phyloP scores from a whole-genome alignment of 345 rosid genomes.

The Raphanus raphanistrum region DNA sequence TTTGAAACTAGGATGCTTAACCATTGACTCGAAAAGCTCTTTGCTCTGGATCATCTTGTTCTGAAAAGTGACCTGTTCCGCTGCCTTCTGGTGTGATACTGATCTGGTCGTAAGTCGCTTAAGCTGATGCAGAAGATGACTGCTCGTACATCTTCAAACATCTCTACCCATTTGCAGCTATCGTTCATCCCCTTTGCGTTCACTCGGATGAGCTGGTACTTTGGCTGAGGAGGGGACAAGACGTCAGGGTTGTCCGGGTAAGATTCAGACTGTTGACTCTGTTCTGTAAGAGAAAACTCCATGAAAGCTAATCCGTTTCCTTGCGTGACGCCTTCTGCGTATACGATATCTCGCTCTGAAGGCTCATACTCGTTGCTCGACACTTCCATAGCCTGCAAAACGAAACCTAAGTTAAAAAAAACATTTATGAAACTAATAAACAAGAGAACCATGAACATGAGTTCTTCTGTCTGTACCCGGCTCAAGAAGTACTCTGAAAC shows the following conservation, averaged over 20 bases:
- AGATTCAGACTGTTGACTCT: slow-evolving; percentile 86
- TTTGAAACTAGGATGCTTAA: slow-evolving; percentile 86
- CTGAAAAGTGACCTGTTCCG: slow-evolving; percentile 48
- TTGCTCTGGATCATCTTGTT: slow-evolving; percentile 91
- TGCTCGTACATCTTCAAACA: slow-evolving; percentile 93
- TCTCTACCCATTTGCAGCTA: slow-evolving; percentile 99
- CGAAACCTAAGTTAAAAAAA: slow-evolving; percentile 7
- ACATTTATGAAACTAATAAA: neutral
- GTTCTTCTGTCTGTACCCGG: slow-evolving; percentile 54
- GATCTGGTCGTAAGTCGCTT: slow-evolving; percentile 84
- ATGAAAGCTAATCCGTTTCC: slow-evolving; percentile 96
- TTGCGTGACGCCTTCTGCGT: slow-evolving; percentile 94
- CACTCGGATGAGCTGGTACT: slow-evolving; percentile 91
- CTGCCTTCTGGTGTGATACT: slow-evolving; percentile 51
- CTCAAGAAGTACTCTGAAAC: slow-evolving; percentile 89
- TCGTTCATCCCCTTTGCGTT: slow-evolving; percentile 91
- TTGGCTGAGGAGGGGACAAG: slow-evolving; percentile 60
- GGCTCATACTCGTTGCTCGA: slow-evolving; percentile 98
- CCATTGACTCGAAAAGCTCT: slow-evolving; percentile 77
- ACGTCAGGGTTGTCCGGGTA: slow-evolving; percentile 72
- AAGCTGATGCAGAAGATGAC: slow-evolving; percentile 86
- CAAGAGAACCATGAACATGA: neutral
- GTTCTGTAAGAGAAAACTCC: slow-evolving; percentile 87
- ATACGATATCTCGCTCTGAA: slow-evolving; percentile 83
- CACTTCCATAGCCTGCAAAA: slow-evolving; percentile 87